Conservation (phyloP, 495 filamentous ascomycete genomes). For the Extremus antarcticus region DNA sequence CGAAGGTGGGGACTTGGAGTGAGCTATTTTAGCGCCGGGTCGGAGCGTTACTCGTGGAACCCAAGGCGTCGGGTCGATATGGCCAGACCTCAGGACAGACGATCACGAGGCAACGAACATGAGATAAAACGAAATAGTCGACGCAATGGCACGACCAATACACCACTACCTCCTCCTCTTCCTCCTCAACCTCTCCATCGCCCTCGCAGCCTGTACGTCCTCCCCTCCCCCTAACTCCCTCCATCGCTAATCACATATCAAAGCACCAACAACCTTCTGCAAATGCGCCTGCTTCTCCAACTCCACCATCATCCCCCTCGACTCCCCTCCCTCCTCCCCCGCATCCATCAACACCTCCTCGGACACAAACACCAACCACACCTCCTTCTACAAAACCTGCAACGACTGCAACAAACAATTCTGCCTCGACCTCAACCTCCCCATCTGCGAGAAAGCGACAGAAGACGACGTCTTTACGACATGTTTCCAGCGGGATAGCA, state of each 20-base stretch:
- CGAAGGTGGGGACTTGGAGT: not conserved
- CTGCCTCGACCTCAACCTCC: conserved; percentile 72
- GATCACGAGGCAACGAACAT: not conserved
- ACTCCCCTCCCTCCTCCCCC: conserved; percentile 21
- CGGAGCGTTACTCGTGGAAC: too few species aligned
- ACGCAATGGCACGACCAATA: conserved; percentile 4
- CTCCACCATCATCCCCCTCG: conserved; percentile 75
- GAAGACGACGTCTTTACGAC: conserved; percentile 79
- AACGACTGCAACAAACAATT: conserved; percentile 84
- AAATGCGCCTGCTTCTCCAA: conserved; percentile 95
- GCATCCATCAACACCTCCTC: not conserved
- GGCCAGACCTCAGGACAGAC: not conserved
- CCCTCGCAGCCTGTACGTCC: conserved; percentile 26
- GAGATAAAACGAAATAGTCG: not conserved
- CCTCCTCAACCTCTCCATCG: conserved; percentile 20
- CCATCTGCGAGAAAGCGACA: conserved; percentile 74
- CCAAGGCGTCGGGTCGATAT: not conserved
- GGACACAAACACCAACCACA: conserved; percentile 28
- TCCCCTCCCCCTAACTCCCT: not conserved
- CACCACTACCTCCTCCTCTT: conserved; percentile 16
- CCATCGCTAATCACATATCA: not conserved
- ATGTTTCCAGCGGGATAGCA: conserved; percentile 87
- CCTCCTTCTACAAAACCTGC: conserved; percentile 42
- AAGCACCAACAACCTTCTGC: conserved; percentile 75
- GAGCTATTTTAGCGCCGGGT: too few species aligned